Percentiles rank a stretch among this genome's conserved stretches.
phyloP scores from a whole-genome alignment of 441 rosid species.

The Pelargonium myrrhifolium region DNA sequence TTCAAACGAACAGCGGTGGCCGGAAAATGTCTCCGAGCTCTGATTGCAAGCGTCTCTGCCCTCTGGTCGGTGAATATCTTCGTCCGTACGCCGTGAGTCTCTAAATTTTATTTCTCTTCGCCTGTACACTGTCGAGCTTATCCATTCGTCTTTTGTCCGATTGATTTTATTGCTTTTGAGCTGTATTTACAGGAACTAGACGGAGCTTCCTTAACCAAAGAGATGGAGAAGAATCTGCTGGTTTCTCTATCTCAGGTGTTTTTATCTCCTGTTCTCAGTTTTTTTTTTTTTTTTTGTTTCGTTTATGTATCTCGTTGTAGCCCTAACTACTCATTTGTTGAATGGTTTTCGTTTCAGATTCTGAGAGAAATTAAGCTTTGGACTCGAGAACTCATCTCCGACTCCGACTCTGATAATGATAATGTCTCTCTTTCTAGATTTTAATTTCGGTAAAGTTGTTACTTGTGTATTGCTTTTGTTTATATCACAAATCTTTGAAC shows the following conservation, averaged over 20 bases:
- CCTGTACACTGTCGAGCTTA: not conserved
- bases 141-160: not conserved
- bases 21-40: constrained; percentile 28
- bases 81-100: constrained; percentile 32
- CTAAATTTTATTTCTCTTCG: not conserved
- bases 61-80: constrained; percentile 38
- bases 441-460: not conserved
- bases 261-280: not conserved
- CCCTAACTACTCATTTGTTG: not conserved
- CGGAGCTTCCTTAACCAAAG: constrained; percentile 23
- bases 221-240: constrained; percentile 41
- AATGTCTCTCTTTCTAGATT: constrained; percentile 5
- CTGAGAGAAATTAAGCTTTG: constrained; percentile 41
- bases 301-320: not conserved
- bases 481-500: not conserved
- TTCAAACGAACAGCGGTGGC: not conserved
- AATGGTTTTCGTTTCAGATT: constrained; percentile 24
- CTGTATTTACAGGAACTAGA: constrained; percentile 27
- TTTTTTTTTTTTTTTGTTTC: not conserved
- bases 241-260: constrained; percentile 49
- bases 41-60: constrained; percentile 28
- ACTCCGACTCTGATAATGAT: constrained; percentile 24
- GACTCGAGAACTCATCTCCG: constrained; percentile 19
- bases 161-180: not conserved
- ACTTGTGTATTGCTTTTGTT: not conserved